A percentile compares a stretch with the other conserved stretches of the same genome.
Evolutionary conservation across 2,329 filamentous ascomycete genomes (phyloP).

Genomic region (Penicillium concentricum): DNA sequence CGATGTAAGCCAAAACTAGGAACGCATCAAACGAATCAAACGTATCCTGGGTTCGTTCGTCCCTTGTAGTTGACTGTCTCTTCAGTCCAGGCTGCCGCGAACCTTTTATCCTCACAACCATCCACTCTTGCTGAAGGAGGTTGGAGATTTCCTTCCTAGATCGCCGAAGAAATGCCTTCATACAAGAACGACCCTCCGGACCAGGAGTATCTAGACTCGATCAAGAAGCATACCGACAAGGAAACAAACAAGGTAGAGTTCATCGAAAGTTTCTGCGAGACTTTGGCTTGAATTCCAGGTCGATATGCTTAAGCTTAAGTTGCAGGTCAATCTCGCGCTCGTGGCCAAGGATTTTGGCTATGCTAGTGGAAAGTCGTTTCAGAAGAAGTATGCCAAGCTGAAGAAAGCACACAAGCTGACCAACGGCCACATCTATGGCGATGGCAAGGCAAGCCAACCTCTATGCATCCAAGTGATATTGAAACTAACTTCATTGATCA

Average conservation of each 20-base stretch:
- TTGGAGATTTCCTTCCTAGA: not conserved
- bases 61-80: not conserved
- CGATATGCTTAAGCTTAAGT: not conserved
- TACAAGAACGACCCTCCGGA: not conserved
- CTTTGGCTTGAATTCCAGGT: not conserved
- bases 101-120: not conserved
- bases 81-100: not conserved
- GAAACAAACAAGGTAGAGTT: not conserved
- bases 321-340: not conserved
- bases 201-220: not conserved
- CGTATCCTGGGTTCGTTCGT: not conserved
- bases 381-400: not conserved
- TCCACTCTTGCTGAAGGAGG: not conserved
- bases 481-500: not conserved
- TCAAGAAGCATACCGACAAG: not conserved
- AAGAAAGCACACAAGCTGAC: not conserved
- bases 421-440: not conserved
- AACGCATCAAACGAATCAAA: not conserved
- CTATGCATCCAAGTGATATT: not conserved
- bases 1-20: no score
- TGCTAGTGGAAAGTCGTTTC: not conserved
- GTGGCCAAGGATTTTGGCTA: not conserved
- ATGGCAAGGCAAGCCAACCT: not conserved
- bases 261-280: not conserved
- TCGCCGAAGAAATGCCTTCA: not conserved